Base-by-base conservation (phyloP, 495 filamentous ascomycete genomes). In the Stereocaulon alpinum region DNA sequence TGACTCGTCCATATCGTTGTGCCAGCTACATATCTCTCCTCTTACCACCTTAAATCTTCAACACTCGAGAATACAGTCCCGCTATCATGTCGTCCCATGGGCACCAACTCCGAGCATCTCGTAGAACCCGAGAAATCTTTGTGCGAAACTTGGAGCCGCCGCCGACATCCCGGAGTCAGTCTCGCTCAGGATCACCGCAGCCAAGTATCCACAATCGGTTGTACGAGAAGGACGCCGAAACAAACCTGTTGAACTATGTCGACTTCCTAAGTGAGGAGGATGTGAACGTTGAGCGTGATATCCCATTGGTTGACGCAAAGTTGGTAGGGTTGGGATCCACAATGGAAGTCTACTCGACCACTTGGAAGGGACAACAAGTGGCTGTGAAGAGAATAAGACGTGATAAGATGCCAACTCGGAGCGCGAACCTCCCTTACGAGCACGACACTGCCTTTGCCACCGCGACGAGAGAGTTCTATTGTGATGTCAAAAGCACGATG, bases 101-200 rank as follows among this genome's bases (percentile, higher is more conserved):
- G 42, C 42, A 44, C 42, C 42, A 44, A 44, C 42, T 44, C 42
- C 42, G 42, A 44, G 42, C 42, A 20, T 17, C 42, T 44, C 42
- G 42, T 44, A 44, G 42, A 44, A 44, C 42, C 42, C 42, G 42
- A 44, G 18, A 44, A 44, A 44, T 44, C 42, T 44, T 44, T 44
- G 42, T 44, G 42, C 42, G 42, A 44, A n/a, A 44, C 42, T 44
- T 44, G 42, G 42, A 44, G 42, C 42, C 42, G 18, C 18, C 18
- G 42, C 42, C 42, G 42, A 17, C 42, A 44, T n/a, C 42, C 42
- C 42, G 18, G 4, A 44, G 42, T 44, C 42, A 20, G 42, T 44
- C 42, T 44, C 14, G 15, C 42, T 44, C 42, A 20, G 42, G 42
- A 44, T 17, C 15, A 44, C 42, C 15, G 42, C 42, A 44, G 42